A percentile compares a stretch with the other conserved stretches of the same genome.
Evolutionary conservation across 208 protist genomes (phyloP).

Genomic region (Crithidia sp.): DNA sequence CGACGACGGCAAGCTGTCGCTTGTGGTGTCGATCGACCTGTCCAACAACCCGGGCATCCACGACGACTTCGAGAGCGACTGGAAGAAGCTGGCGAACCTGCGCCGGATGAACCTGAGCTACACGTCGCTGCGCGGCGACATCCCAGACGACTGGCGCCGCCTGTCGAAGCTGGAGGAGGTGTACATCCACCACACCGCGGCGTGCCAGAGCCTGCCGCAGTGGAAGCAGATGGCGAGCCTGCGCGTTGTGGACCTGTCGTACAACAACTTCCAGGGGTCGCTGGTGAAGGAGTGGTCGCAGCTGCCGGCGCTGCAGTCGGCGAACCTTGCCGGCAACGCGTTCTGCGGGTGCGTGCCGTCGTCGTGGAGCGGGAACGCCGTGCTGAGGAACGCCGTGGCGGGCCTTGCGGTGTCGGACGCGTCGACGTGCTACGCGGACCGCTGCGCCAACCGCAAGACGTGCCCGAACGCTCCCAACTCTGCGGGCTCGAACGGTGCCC

Average conservation of each 20-base stretch:
- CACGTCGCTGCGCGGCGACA: slow-evolving; percentile 21
- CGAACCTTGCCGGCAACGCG: too few relatives aligned
- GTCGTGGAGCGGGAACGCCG: too few relatives aligned
- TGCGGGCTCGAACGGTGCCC: too few relatives aligned
- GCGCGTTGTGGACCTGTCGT: slow-evolving; percentile 27
- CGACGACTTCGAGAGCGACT: slow-evolving; percentile 20
- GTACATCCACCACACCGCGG: slow-evolving; percentile 33
- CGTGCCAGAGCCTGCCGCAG: slow-evolving; percentile 26
- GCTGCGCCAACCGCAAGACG: too few relatives aligned
- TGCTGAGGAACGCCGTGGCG: too few relatives aligned
- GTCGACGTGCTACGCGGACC: too few relatives aligned
- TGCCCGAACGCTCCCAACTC: too few relatives aligned
- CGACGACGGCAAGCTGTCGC: background rate
- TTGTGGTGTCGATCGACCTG: slow-evolving; percentile 32
- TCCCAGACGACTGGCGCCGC: slow-evolving; percentile 20
- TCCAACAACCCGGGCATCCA: slow-evolving; percentile 24
- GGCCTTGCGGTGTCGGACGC: too few relatives aligned
- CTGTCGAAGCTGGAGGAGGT: slow-evolving; percentile 21
- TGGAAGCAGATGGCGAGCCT: slow-evolving; percentile 27
- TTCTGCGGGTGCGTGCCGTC: too few relatives aligned
- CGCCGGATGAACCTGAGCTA: slow-evolving; percentile 26
- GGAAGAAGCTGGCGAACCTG: slow-evolving; percentile 21
- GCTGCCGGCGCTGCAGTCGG: too few relatives aligned
- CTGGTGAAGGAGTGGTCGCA: background rate
- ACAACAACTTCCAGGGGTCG: slow-evolving; percentile 28